These are phyloP conservation scores for Tricholoma matsutake DNA, from an alignment of 768 basidiomycete species.

Conservation along the genomic window DNA sequence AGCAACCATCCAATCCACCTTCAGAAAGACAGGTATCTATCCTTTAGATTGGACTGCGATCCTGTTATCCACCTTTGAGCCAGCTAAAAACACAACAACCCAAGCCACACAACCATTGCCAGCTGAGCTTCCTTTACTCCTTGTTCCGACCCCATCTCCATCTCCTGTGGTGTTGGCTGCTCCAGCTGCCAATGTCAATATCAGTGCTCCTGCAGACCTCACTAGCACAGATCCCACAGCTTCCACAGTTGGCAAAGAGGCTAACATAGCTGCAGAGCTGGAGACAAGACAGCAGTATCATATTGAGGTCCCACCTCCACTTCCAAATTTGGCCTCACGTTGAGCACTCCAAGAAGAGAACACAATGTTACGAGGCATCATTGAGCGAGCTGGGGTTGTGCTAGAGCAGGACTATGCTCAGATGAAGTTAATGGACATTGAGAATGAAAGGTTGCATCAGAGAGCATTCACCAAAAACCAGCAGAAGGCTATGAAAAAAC, in stretches of 20 bases:
- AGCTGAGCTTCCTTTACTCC: conserved; percentile 8
- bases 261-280: background rate
- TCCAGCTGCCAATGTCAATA: background rate
- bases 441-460: too few relatives aligned
- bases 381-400: background rate
- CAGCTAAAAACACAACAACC: too few relatives aligned
- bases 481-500: background rate
- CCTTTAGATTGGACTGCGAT: too few relatives aligned
- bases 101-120: conserved; percentile 24
- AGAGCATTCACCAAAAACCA: too few relatives aligned
- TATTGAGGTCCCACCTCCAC: background rate
- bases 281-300: background rate
- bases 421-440: too few relatives aligned
- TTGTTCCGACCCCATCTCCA: background rate
- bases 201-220: background rate
- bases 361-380: background rate
- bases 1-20: conserved; percentile 19
- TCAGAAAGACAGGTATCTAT: conserved; percentile 24
- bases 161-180: background rate
- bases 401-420: conserved; percentile 1
- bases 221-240: background rate
- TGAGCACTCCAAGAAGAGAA: background rate
- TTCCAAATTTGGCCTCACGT: background rate
- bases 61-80: background rate
- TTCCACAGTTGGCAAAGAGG: background rate